Evolutionary conservation across 1,284 basidiomycete genomes (phyloP).

Genomic region (Rhodotorula sp.): DNA sequence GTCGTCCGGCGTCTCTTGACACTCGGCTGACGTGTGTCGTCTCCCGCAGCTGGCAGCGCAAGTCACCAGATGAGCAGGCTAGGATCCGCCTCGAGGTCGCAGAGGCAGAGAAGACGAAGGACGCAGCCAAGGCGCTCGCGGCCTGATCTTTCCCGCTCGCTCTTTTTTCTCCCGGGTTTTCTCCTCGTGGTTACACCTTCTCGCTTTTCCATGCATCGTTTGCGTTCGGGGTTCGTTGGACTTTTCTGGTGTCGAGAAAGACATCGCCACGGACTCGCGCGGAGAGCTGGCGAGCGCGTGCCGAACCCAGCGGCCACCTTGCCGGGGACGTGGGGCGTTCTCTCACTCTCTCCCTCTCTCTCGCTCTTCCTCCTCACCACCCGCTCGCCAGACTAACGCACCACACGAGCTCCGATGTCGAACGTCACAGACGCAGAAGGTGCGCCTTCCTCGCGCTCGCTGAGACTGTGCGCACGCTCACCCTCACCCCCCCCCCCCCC

Average conservation of each 20-base stretch:
- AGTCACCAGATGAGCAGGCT: conserved; percentile 33
- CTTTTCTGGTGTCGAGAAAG: too few relatives aligned
- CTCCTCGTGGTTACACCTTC: background rate
- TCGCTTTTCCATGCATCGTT: too few relatives aligned
- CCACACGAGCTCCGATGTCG: background rate
- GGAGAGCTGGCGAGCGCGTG: too few relatives aligned
- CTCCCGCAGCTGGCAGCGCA: conserved; percentile 25
- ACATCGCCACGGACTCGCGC: too few relatives aligned
- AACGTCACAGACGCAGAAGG: conserved; percentile 3
- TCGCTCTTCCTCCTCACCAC: background rate
- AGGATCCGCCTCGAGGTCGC: conserved; percentile 10
- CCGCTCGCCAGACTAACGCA: too few relatives aligned
- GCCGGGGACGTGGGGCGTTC: too few relatives aligned
- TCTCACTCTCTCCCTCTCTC: too few relatives aligned
- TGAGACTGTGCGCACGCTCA: background rate
- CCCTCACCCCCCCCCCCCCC: too few relatives aligned
- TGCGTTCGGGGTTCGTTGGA: background rate
- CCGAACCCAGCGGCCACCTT: too few relatives aligned
- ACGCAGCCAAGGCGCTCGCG: conserved; percentile 13
- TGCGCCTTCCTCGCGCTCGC: background rate
- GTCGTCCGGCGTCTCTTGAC: too few relatives aligned
- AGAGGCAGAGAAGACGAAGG: conserved; percentile 17
- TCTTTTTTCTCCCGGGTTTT: background rate
- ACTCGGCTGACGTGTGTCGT: background rate
- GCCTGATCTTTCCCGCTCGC: background rate